Evolutionary conservation across 331 rosid genomes (phyloP), one percentile per base, ranked within the genome.

Genomic region (Telfairia occidentalis): DNA sequence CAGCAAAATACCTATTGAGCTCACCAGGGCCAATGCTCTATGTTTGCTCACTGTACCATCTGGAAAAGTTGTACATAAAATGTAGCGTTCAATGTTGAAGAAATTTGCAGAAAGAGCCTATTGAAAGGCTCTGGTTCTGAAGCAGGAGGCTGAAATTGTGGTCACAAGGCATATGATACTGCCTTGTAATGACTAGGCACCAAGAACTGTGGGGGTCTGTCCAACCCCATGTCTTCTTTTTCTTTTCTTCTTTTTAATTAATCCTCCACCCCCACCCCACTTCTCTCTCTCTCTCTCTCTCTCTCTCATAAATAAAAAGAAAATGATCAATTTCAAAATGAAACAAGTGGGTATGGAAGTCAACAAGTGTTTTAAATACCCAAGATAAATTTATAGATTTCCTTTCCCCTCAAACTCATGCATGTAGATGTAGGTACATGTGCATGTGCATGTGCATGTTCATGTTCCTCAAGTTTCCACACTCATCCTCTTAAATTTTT

Each of bases 381-480:
- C 40, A 70, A 40, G 26, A 43, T 70, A 26, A 70, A 45, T 45
- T 28, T 67, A 42, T 70, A 70, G 75, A 26, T 70, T 43, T 70
- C 26, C 5, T 70, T 45, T 70, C 10, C 38, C 74, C 54, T 43
- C 12, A 13, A 45, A 13, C 55, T 57, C 57, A 70, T 45, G 75
- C 26, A 70, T 67, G 54, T 67, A 38, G 19, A 65, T 60, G 69
- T 30, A 29, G 26, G 35, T 63, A 29, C 35, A 18, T 35, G 8
- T 64, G 42, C 71, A 64, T 60, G 42, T 30, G 43, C 34, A 66
- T 66, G 53, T 34, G 46, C 73, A 65, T 64, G 71, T 64, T 32
- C 71, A 64, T 69, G 74, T 26, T 69, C 50, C 73, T 66, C 52
- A 38, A 66, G 73, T 67, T 67, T 67, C 75, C 57, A 45, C 57